Conservation (phyloP, 1,284 basidiomycete species). For the Apiotrichum domesticum region DNA sequence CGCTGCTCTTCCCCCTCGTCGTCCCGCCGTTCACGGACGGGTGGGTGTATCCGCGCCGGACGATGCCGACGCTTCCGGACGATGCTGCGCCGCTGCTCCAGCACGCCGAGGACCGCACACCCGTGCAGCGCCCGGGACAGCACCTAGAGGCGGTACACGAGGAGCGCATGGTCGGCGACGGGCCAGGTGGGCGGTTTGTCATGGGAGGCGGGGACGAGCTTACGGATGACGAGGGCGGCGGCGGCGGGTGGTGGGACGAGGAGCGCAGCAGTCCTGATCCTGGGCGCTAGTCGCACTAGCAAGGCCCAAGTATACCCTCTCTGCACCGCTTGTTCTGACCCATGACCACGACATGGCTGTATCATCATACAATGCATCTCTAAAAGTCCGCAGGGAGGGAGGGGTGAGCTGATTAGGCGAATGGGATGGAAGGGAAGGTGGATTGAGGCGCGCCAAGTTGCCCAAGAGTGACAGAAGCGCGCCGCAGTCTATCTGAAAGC, state of each 20-base stretch:
- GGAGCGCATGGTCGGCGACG: conserved; percentile 54
- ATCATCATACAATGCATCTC: conserved; percentile 6
- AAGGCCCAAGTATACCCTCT: neutral
- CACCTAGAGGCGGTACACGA: conserved; percentile 48
- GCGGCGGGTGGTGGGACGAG: conserved; percentile 18
- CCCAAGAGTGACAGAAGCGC: no score
- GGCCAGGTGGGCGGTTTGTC: conserved; percentile 43
- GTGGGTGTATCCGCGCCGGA: conserved; percentile 53
- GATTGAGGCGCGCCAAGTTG: no score
- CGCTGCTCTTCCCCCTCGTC: conserved; percentile 73
- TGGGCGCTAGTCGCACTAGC: neutral
- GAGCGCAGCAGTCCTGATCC: neutral
- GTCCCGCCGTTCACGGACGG: conserved; percentile 81
- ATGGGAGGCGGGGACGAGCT: conserved; percentile 36
- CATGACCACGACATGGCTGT: neutral
- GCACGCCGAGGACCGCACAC: conserved; percentile 10
- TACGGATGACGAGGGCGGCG: conserved; percentile 22
- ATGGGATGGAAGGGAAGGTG: no score
- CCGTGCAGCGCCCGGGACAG: neutral
- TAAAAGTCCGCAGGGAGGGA: neutral
- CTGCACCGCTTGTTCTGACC: no score
- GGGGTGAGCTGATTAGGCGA: no score
- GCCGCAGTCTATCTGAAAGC: no score
- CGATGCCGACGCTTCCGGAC: conserved; percentile 15
- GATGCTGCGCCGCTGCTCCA: neutral